Percentiles rank a stretch among this genome's conserved stretches.
Conservation (phyloP, 768 basidiomycete species). For the Leucocoprinus leucothites region DNA sequence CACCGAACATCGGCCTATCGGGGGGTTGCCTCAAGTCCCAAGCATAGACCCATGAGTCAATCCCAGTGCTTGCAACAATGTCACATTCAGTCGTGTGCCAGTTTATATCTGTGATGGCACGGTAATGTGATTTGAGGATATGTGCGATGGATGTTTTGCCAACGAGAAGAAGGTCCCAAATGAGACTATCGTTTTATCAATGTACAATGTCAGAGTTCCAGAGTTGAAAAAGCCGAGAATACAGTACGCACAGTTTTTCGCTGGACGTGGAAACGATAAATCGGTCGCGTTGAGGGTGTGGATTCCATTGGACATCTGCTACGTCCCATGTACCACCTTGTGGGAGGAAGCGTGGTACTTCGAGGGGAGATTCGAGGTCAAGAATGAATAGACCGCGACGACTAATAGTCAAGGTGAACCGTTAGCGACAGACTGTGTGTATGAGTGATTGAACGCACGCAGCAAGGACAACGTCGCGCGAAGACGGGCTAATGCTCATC, state of each 20-base stretch:
- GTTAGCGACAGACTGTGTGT: neutral
- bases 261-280: slow-evolving; percentile 88
- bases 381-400: slow-evolving; percentile 94
- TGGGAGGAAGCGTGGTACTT: slow-evolving; percentile 89
- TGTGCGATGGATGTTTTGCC: slow-evolving; percentile 82
- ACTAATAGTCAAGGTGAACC: slow-evolving; percentile 26
- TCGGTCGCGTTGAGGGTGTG: slow-evolving; percentile 69
- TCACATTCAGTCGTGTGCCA: slow-evolving; percentile 90
- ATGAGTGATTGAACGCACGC: slow-evolving; percentile 48
- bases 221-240: neutral
- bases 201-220: neutral
- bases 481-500: slow-evolving; percentile 92
- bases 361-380: slow-evolving; percentile 83
- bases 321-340: slow-evolving; percentile 98
- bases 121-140: slow-evolving; percentile 84
- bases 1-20: slow-evolving; percentile 73
- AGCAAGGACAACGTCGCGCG: slow-evolving; percentile 86
- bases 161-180: slow-evolving; percentile 86
- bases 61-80: slow-evolving; percentile 82
- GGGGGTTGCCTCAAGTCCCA: slow-evolving; percentile 81
- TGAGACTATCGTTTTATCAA: too few species aligned
- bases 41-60: slow-evolving; percentile 92
- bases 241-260: slow-evolving; percentile 68
- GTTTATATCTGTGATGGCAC: slow-evolving; percentile 97
- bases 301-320: slow-evolving; percentile 91